Evolutionary conservation across 108 stramenopile species (phyloP), one percentile per base, ranked within the genome.

Genomic region (Aurantiochytrium sp.): DNA sequence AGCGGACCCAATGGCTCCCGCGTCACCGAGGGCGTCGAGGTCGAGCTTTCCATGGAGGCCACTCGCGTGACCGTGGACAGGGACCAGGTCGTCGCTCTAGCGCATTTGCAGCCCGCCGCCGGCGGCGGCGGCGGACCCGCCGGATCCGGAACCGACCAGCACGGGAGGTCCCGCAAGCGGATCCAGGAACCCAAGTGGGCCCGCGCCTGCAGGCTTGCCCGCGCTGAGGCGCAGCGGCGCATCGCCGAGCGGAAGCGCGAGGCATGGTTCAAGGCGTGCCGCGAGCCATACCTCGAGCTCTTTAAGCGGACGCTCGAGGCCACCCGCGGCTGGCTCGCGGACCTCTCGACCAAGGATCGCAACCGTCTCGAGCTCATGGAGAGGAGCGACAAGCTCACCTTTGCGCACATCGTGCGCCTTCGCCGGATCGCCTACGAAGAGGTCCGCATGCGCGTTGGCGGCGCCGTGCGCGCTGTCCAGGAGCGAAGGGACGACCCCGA

Each of bases 281-380:
- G 45, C n/a, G 73, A 24, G n/a, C 39, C n/a, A 22, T 81, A 81
- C 45, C 17, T 81, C 19, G 39, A 41, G 17, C 73, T 81, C 45
- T 81, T 81, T 48, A 81, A 81, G 32, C 73, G 73, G 6, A 41
- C 42, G 21, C 73, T 81, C n/a, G 73, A 81, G 73, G 73, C 45
- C 19, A 81, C 73, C 6, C 39, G 45, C 24, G 39, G 42, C 27
- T 81, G 45, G 42, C 73, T 81, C 27, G 10, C 39, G 30, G 73
- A 81, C 45, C 45, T 81, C 2, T n/a, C 42, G 6, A 48, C 73
- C 6, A 0, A 17, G 73, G 73, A 81, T 27, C 73, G 39, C 39
- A 24, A 41, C 12, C 42, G 45, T 27, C 73, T 81, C 73, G 73
- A 81, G 39, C 42, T 48, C 30, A 48, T 81, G 73, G 73, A 81